These are phyloP conservation scores for Marasmius fiardii DNA, from an alignment of 1,284 basidiomycete species.

Conservation along the genomic window DNA sequence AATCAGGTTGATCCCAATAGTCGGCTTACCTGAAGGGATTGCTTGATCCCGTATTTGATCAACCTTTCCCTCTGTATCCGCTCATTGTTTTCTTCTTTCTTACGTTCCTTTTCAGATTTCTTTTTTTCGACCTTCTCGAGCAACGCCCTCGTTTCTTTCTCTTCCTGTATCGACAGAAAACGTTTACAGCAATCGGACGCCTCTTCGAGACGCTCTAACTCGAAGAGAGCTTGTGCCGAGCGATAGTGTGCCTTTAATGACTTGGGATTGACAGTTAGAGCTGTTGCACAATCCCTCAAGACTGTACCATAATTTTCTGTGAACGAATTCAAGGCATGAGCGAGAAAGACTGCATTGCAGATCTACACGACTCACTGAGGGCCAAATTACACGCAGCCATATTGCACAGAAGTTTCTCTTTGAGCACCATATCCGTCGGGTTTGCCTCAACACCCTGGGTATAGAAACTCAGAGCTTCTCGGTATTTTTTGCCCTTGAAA, in stretches of 20 bases:
- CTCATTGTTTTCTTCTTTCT: conserved; percentile 47
- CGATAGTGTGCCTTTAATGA: conserved; percentile 85
- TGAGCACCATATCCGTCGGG: conserved; percentile 59
- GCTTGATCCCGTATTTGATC: conserved; percentile 42
- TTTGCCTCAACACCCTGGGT: conserved; percentile 85
- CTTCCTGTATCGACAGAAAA: conserved; percentile 56
- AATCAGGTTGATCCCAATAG: not conserved
- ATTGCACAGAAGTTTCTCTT: conserved; percentile 81
- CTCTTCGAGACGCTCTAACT: conserved; percentile 73
- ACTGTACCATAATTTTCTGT: conserved; percentile 86
- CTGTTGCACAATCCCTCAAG: conserved; percentile 79
- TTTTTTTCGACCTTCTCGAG: conserved; percentile 43
- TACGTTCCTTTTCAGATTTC: conserved; percentile 48
- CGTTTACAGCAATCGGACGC: conserved; percentile 76
- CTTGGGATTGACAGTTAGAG: conserved; percentile 57
- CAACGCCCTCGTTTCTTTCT: conserved; percentile 50
- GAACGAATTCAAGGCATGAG: not conserved
- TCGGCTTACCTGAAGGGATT: conserved; percentile 58
- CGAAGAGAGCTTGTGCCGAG: conserved; percentile 71
- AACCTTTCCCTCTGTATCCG: conserved; percentile 43
- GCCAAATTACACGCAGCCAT: conserved; percentile 92
- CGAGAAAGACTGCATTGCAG: conserved; percentile 7
- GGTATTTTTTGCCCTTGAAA: conserved; percentile 81
- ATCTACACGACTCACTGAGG: conserved; percentile 52
- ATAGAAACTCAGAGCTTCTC: conserved; percentile 90